Base-by-base conservation (phyloP, 2,329 filamentous ascomycete species). In the Orbilia ellipsospora region DNA sequence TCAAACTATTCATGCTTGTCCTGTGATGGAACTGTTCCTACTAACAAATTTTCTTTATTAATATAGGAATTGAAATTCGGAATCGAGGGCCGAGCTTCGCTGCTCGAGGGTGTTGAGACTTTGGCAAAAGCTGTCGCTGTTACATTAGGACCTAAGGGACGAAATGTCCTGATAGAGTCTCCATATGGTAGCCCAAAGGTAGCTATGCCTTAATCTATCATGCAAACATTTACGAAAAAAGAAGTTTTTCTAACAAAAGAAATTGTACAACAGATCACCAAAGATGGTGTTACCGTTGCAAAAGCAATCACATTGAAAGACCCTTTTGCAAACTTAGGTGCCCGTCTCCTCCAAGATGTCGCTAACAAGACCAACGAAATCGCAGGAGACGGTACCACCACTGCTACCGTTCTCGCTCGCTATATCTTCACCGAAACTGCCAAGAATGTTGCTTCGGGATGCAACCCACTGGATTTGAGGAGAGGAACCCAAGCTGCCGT, bases 381-480 rank as follows among this genome's bases (percentile, higher is more conserved):
- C 80, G 95, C 95, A 80, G 95, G 95, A 90, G 95, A 99, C 84
- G 95, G 95, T 85, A 99, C 95, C 81, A 99, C 95, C 79, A 97
- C 94, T 79, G 95, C 95, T 79, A 99, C 95, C 78, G 95, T 98
- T 80, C 92, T 99, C 80, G 95, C 93, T 80, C 92, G 93, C 80
- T 92, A 94, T 83, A 99, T 99, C 86, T 99, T 99, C 89, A 96
- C 95, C 84, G 95, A 99, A 88, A 98, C 94, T 66, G 95, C 98
- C 83, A 99, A 99, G 91, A 99, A 99, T 84, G 95, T 99, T 79
- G 95, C 95, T 79, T 95, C 95, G 78, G 95, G 95, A 82, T 99
- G 95, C 91, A 99, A 99, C 87, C 95, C 95, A 79, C 98, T 99
- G 95, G 95, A 99, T 82, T 89, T 99, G 82, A 91, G 95, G 84